These are phyloP conservation scores for Kingdonia uniflora DNA, from an alignment of 164 flowering plant genomes.

Conservation along the genomic window DNA sequence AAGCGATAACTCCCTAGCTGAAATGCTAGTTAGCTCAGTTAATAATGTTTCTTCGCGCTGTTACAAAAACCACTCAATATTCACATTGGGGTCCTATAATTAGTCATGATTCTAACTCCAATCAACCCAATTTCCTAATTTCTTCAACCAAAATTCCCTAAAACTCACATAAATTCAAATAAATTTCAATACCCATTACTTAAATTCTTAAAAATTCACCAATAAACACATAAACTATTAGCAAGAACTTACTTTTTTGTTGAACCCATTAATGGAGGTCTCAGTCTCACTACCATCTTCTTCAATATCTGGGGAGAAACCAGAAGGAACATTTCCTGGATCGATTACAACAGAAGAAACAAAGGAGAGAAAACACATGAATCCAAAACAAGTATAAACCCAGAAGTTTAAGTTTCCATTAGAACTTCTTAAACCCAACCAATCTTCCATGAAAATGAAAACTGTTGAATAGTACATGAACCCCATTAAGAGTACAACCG, in stretches of 20 bases:
- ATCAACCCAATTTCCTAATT: no score
- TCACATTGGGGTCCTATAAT: no score
- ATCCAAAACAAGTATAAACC: slow-evolving; percentile 33
- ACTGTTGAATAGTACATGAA: slow-evolving; percentile 41
- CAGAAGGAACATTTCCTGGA: slow-evolving; percentile 50
- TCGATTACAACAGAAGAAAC: slow-evolving; percentile 35
- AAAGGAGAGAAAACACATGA: slow-evolving; percentile 39
- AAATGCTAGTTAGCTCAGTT: no score
- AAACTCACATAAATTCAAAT: no score
- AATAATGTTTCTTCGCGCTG: no score
- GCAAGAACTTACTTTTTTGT: slow-evolving; percentile 28
- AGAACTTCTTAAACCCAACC: slow-evolving; percentile 48
- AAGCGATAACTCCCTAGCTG: no score
- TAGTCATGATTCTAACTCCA: no score
- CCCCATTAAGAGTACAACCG: slow-evolving; percentile 30
- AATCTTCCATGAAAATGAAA: slow-evolving; percentile 43
- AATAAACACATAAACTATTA: not conserved
- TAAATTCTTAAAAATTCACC: slow-evolving; percentile 3
- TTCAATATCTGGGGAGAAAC: slow-evolving; percentile 52
- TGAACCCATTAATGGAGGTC: slow-evolving; percentile 23
- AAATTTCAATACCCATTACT: no score
- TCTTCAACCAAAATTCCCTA: no score
- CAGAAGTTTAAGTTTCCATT: slow-evolving; percentile 37
- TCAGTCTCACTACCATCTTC: slow-evolving; percentile 7
- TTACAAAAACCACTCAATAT: no score